Evolutionary conservation across 139 green algal genomes (phyloP).

Genomic region (Tetratostichococcus sp.): DNA sequence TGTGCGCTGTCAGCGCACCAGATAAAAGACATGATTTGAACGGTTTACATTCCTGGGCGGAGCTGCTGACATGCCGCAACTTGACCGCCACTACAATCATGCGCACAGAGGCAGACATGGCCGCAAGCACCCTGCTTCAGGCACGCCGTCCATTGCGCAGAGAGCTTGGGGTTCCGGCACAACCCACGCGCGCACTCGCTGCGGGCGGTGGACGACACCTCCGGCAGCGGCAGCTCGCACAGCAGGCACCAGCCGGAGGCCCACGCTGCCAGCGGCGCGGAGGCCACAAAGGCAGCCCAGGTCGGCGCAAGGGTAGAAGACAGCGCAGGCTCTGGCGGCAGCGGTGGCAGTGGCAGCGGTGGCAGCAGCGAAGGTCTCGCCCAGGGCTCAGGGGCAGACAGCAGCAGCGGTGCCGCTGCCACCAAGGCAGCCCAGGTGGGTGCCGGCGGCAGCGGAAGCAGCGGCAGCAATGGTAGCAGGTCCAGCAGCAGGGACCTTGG

Average conservation of each 20-base stretch:
- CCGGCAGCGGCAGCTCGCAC: too few species aligned
- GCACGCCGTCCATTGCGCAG: not conserved
- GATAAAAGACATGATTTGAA: too few species aligned
- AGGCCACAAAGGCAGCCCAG: not conserved
- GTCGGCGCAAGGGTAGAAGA: not conserved
- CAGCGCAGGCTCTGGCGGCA: too few species aligned
- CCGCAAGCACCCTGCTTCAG: too few species aligned
- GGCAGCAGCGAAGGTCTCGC: not conserved
- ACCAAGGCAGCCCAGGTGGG: too few species aligned
- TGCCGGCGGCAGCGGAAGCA: not conserved
- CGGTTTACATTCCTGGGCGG: too few species aligned
- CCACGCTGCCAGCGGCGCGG: not conserved
- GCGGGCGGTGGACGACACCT: not conserved
- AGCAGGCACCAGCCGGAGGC: not conserved
- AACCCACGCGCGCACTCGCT: not conserved
- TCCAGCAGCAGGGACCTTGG: not conserved
- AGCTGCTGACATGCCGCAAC: too few species aligned
- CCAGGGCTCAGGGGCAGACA: too few species aligned
- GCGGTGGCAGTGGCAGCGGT: not conserved
- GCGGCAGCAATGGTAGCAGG: not conserved
- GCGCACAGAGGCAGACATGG: too few species aligned
- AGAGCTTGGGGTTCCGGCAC: not conserved
- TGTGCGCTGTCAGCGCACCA: too few species aligned
- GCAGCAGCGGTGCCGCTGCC: too few species aligned
- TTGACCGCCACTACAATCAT: too few species aligned